These are phyloP conservation scores for Quercus dentata DNA, from an alignment of 306 rosid species.

Conservation along the genomic window DNA sequence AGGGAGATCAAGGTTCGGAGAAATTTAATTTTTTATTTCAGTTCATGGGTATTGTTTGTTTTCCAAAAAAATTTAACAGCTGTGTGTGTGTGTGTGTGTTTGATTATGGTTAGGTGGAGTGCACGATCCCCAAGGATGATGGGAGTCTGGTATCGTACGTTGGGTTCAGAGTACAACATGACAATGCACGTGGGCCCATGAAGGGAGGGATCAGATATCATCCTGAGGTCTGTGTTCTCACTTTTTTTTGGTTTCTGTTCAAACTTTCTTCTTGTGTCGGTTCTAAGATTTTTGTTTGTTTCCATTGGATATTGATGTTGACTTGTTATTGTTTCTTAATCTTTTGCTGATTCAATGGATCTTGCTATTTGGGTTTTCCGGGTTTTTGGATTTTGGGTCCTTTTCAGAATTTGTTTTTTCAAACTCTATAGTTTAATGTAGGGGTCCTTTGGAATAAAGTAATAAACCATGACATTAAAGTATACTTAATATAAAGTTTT, in stretches of 20 bases:
- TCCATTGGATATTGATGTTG: neutral
- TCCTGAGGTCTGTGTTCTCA: slow-evolving; percentile 43
- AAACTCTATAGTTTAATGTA: no score
- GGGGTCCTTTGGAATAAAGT: no score
- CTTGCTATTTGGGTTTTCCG: neutral
- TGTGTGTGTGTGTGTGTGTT: neutral
- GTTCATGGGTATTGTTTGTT: slow-evolving; percentile 10
- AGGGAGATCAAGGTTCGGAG: slow-evolving; percentile 58
- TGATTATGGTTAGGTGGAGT: slow-evolving; percentile 47
- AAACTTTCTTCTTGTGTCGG: neutral
- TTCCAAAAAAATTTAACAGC: neutral
- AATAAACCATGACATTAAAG: no score
- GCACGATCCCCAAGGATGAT: slow-evolving; percentile 73
- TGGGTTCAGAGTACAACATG: slow-evolving; percentile 69
- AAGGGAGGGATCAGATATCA: slow-evolving; percentile 73
- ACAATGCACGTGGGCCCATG: slow-evolving; percentile 78
- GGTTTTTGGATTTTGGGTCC: no score
- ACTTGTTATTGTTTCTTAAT: neutral
- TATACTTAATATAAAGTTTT: no score
- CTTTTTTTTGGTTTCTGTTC: neutral
- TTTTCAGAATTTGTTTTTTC: no score
- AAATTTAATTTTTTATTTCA: neutral
- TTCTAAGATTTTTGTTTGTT: slow-evolving; percentile 6
- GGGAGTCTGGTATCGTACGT: slow-evolving; percentile 55
- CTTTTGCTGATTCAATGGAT: neutral